Percentiles rank a stretch among this genome's conserved stretches.
These are phyloP conservation scores for Clonostachys byssicola DNA, from an alignment of 2,329 filamentous ascomycete genomes.

Conservation along the genomic window DNA sequence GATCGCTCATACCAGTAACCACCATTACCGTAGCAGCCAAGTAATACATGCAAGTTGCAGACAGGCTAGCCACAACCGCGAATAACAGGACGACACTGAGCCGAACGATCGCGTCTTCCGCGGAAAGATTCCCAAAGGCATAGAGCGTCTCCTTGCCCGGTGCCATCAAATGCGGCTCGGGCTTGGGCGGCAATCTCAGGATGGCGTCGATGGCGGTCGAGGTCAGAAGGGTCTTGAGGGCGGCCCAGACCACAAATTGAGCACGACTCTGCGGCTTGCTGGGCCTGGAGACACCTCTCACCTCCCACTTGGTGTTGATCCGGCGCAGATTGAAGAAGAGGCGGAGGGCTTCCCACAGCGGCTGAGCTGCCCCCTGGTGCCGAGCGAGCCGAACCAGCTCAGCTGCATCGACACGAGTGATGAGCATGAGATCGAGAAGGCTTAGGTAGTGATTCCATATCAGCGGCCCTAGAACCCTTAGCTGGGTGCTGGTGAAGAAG, in stretches of 20 bases:
- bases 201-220: constrained; percentile 2
- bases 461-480: too few relatives aligned
- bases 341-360: constrained; percentile 2
- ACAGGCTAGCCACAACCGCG: not conserved
- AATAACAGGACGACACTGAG: not conserved
- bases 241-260: not conserved
- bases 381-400: not conserved
- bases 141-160: constrained; percentile 2
- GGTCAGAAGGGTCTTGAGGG: not conserved
- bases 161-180: constrained; percentile 1
- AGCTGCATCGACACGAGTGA: not conserved
- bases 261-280: not conserved
- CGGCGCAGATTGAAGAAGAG: constrained; percentile 4
- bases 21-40: not conserved
- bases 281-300: not conserved
- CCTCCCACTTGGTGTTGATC: constrained; percentile 3
- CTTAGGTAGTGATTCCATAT: not conserved
- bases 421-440: not conserved
- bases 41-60: not conserved
- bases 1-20: not conserved
- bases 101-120: constrained; percentile 4
- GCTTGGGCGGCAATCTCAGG: not conserved
- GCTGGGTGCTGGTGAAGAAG: too few relatives aligned
- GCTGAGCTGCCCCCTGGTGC: not conserved
- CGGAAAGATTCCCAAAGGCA: constrained; percentile 1